phyloP scores from a whole-genome alignment of 345 rosid species.

The Gossypium anomalum region DNA sequence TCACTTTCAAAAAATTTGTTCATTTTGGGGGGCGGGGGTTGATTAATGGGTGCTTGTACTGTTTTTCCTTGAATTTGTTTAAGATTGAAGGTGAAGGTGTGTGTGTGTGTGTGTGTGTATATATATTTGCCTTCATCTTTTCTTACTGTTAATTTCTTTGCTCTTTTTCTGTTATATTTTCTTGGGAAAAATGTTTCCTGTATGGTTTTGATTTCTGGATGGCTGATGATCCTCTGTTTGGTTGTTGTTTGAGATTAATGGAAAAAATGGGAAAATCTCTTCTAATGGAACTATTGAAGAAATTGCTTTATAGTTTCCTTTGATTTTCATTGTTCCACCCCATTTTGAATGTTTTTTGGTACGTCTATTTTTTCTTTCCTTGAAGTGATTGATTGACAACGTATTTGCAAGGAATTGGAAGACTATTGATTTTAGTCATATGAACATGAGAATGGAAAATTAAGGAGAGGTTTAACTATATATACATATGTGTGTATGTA shows the following conservation, averaged over 20 bases:
- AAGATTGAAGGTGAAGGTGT: too few species aligned
- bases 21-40: background rate
- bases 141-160: too few species aligned
- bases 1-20: background rate
- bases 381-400: slow-evolving; percentile 5
- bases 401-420: background rate
- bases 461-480: background rate
- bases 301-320: background rate
- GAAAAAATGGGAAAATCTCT: background rate
- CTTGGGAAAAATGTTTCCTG: background rate
- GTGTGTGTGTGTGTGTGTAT: too few species aligned
- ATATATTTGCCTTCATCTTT: too few species aligned
- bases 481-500: background rate
- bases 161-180: background rate
- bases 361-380: background rate
- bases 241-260: background rate
- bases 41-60: background rate
- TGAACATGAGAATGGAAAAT: background rate
- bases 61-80: background rate
- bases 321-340: background rate
- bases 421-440: background rate
- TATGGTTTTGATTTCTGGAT: slow-evolving; percentile 8
- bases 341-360: background rate
- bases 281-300: background rate
- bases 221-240: background rate